A percentile compares a stretch with the other conserved stretches of the same genome.
These are phyloP conservation scores for Davidsoniella australis DNA, from an alignment of 2,329 filamentous ascomycete species.

Conservation along the genomic window DNA sequence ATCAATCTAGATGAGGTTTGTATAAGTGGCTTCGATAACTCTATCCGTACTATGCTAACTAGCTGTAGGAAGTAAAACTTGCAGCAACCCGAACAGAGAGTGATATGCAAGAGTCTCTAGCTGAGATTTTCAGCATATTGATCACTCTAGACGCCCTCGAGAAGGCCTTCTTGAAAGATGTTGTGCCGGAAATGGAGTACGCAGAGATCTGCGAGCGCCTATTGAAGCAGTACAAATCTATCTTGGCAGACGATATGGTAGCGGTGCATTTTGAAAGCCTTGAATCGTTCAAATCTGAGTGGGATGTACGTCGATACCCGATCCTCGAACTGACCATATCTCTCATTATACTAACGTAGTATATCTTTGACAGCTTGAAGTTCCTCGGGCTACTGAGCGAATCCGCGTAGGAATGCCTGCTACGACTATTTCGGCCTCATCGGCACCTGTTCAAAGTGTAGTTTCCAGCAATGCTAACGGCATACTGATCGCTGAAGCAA, in stretches of 20 bases:
- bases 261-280: constrained; percentile 71
- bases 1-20: constrained; percentile 84
- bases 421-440: constrained; percentile 48
- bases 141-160: constrained; percentile 89
- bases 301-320: constrained; percentile 50
- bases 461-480: constrained; percentile 35
- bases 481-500: constrained; percentile 69
- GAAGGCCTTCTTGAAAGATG: constrained; percentile 92
- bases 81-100: constrained; percentile 73
- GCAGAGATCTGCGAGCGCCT: constrained; percentile 90
- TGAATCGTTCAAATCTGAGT: constrained; percentile 79
- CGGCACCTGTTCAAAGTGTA: constrained; percentile 23
- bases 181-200: constrained; percentile 78
- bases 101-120: constrained; percentile 86
- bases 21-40: not conserved
- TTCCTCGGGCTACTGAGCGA: constrained; percentile 81
- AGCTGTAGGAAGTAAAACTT: constrained; percentile 74
- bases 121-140: constrained; percentile 95
- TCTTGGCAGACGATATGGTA: constrained; percentile 80
- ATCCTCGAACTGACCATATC: not conserved
- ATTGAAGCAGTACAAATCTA: constrained; percentile 91
- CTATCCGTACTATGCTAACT: not conserved
- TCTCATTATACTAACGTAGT: not conserved
- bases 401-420: constrained; percentile 84
- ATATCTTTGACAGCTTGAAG: constrained; percentile 54